phyloP scores from a whole-genome alignment of 192 early-diverging fungal genomes.

The Helicostylum pulchrum region DNA sequence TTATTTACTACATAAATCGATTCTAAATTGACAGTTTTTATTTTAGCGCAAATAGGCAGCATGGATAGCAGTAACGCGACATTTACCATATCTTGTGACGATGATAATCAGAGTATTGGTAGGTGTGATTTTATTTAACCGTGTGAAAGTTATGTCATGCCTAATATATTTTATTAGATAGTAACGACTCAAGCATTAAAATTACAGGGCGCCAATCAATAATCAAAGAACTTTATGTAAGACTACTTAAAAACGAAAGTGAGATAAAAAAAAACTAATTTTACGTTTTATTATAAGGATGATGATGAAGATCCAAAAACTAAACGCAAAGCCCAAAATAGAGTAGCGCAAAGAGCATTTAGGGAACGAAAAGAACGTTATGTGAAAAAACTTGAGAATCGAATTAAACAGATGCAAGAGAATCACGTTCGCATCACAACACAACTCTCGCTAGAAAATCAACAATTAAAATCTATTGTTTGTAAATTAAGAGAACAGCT shows the following conservation, averaged over 20 bases:
- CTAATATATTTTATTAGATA: conserved; percentile 8
- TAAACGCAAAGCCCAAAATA: conserved; percentile 37
- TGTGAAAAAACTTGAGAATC: conserved; percentile 73
- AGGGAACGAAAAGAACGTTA: conserved; percentile 83
- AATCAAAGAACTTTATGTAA: not conserved
- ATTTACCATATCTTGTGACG: too few species aligned
- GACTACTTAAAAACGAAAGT: not conserved
- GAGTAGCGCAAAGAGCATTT: conserved; percentile 35
- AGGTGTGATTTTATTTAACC: too few species aligned
- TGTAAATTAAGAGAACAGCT: conserved; percentile 42
- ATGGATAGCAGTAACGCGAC: too few species aligned
- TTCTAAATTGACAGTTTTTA: not conserved
- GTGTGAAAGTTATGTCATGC: not conserved
- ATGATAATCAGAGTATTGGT: too few species aligned
- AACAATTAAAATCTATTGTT: conserved; percentile 45
- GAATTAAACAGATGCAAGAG: conserved; percentile 66
- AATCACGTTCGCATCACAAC: conserved; percentile 38
- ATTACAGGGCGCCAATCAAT: not conserved
- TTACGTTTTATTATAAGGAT: not conserved
- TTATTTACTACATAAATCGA: not conserved
- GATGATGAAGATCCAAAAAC: conserved; percentile 25
- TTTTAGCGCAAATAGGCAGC: too few species aligned
- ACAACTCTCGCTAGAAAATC: conserved; percentile 50
- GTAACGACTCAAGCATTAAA: not conserved
- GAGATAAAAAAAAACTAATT: not conserved